These are phyloP conservation scores for Penicillium paradoxum DNA, from an alignment of 495 filamentous ascomycete species.

Conservation along the genomic window DNA sequence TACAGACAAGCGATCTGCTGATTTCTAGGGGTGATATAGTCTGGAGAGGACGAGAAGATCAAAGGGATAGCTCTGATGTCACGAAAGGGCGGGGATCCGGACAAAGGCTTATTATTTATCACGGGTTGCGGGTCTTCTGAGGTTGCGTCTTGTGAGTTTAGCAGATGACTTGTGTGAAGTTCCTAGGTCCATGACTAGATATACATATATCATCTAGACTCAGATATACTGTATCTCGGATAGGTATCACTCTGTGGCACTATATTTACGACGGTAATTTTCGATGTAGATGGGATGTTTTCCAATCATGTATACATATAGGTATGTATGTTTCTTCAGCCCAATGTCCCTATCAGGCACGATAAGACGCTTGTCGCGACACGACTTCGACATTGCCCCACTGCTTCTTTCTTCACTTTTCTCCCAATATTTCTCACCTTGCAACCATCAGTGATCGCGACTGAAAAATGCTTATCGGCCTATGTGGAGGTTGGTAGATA, in stretches of 20 bases:
- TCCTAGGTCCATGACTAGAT: too few relatives aligned
- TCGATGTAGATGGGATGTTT: too few relatives aligned
- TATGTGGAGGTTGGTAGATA: constrained; percentile 72
- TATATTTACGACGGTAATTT: too few relatives aligned
- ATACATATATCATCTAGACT: too few relatives aligned
- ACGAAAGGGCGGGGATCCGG: not conserved
- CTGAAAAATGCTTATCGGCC: constrained; percentile 78
- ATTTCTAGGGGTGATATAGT: not conserved
- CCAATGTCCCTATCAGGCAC: constrained; percentile 5
- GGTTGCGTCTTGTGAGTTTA: not conserved
- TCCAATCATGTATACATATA: not conserved
- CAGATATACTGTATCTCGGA: too few relatives aligned
- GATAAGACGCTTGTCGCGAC: constrained; percentile 1
- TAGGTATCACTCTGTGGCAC: too few relatives aligned
- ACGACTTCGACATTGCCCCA: constrained; percentile 1
- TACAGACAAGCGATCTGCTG: too few relatives aligned
- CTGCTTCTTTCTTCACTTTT: not conserved
- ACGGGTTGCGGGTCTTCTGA: too few relatives aligned
- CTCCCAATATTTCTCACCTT: not conserved
- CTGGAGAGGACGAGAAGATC: not conserved
- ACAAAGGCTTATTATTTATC: not conserved
- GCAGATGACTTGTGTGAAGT: not conserved
- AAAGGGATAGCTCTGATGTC: not conserved
- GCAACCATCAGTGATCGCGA: not conserved
- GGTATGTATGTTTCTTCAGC: not conserved